Evolutionary conservation across 2,329 filamentous ascomycete species (phyloP).

Genomic region (Alternaria triticimaculans): DNA sequence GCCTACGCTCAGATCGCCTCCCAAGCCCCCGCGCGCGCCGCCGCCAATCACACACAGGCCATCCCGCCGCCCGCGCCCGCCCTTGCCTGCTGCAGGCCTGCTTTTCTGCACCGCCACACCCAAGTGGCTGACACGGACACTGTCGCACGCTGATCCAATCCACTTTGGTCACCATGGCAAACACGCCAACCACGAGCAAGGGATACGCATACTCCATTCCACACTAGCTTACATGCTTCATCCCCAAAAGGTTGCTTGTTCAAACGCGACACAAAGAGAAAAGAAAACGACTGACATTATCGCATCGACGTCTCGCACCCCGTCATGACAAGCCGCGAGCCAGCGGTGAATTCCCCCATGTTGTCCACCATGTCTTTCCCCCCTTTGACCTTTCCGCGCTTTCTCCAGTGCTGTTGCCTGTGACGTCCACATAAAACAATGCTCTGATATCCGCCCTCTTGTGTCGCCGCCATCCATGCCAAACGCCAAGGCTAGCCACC

Average conservation of each 20-base stretch:
- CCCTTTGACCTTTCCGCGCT: slow-evolving; percentile 10
- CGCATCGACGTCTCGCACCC: slow-evolving; percentile 18
- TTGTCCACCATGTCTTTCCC: slow-evolving; percentile 31
- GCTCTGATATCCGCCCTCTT: slow-evolving; percentile 22
- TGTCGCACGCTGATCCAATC: neutral
- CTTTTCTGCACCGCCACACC: neutral
- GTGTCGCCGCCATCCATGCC: slow-evolving; percentile 32
- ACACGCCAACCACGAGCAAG: neutral
- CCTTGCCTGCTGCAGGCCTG: neutral
- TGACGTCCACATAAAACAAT: slow-evolving; percentile 2
- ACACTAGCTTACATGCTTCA: slow-evolving; percentile 33
- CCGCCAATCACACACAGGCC: slow-evolving; percentile 5
- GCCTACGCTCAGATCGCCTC: slow-evolving; percentile 22
- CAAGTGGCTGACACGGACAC: neutral
- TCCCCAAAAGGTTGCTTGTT: slow-evolving; percentile 25
- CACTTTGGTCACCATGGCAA: neutral
- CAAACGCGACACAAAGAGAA: slow-evolving; percentile 33
- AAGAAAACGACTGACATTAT: slow-evolving; percentile 39
- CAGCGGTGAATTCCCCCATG: slow-evolving; percentile 11
- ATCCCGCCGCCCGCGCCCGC: slow-evolving; percentile 10
- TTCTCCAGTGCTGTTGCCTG: slow-evolving; percentile 1
- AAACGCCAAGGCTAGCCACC: slow-evolving; percentile 20
- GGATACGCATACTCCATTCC: slow-evolving; percentile 23
- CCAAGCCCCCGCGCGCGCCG: slow-evolving; percentile 3
- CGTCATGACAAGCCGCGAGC: slow-evolving; percentile 15